phyloP scores from a whole-genome alignment of 257 asterid species.

The Nicotiana sylvestris region DNA sequence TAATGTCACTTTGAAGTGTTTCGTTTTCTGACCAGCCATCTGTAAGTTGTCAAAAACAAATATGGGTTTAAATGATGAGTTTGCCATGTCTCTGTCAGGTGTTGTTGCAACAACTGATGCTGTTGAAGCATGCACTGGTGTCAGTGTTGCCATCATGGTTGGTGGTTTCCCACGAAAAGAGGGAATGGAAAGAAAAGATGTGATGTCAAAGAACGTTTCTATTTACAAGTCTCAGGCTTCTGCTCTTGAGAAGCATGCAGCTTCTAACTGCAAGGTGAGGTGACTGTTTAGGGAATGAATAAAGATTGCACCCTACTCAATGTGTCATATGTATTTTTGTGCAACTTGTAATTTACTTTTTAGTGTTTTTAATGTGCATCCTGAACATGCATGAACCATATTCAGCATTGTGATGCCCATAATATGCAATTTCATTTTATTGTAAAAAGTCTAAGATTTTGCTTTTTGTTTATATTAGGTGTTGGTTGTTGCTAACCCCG shows the following conservation, averaged over 20 bases:
- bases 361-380: no score
- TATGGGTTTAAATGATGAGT: not conserved
- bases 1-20: no score
- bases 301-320: not conserved
- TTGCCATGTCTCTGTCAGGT: conserved; percentile 34
- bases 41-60: not conserved
- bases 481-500: conserved; percentile 96
- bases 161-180: conserved; percentile 99
- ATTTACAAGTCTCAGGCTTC: conserved; percentile 92
- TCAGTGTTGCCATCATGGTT: conserved; percentile 83
- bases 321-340: no score
- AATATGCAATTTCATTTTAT: not conserved
- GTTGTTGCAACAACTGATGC: conserved; percentile 94
- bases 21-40: not conserved
- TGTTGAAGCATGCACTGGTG: conserved; percentile 83
- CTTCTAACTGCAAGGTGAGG: conserved; percentile 85
- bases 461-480: conserved; percentile 38
- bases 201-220: conserved; percentile 91
- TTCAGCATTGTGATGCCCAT: not conserved
- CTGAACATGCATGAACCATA: not conserved
- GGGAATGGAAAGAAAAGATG: conserved; percentile 97
- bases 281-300: no score
- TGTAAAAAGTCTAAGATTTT: not conserved
- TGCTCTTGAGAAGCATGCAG: conserved; percentile 90
- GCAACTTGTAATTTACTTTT: no score